Evolutionary conservation across 2,329 filamentous ascomycete species (phyloP).

Genomic region (Aspergillus sp.): DNA sequence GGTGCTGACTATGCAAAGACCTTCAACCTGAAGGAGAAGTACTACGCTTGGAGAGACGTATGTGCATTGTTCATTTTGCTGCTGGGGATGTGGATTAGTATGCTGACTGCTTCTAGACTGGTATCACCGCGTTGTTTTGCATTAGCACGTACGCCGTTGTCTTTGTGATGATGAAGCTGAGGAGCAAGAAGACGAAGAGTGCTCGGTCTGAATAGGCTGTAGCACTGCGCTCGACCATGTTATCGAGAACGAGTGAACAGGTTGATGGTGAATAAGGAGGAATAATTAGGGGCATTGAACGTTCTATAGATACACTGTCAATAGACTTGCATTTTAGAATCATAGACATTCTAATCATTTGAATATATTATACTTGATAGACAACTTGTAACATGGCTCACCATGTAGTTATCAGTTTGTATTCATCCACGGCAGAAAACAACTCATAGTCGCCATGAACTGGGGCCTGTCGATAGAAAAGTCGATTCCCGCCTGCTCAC

Average conservation of each 20-base stretch:
- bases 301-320: too few relatives aligned
- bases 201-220: constrained; percentile 19
- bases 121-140: constrained; percentile 46
- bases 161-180: constrained; percentile 50
- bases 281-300: too few relatives aligned
- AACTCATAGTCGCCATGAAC: neutral
- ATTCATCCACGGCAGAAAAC: neutral
- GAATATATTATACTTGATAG: too few relatives aligned
- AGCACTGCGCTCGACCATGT: too few relatives aligned
- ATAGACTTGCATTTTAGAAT: too few relatives aligned
- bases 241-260: too few relatives aligned
- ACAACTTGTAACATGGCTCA: too few relatives aligned
- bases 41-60: constrained; percentile 39
- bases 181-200: constrained; percentile 50
- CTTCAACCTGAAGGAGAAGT: constrained; percentile 33
- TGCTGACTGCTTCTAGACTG: constrained; percentile 23
- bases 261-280: too few relatives aligned
- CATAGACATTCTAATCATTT: too few relatives aligned
- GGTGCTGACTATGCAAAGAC: constrained; percentile 35
- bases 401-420: too few relatives aligned
- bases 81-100: neutral
- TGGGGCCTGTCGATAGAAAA: neutral
- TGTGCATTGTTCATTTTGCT: constrained; percentile 10
- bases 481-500: neutral
- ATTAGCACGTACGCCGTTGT: constrained; percentile 44